Evolutionary conservation across 2,329 filamentous ascomycete genomes (phyloP), one percentile per base, ranked within the genome.

Genomic region (Tolypocladium capitatum): DNA sequence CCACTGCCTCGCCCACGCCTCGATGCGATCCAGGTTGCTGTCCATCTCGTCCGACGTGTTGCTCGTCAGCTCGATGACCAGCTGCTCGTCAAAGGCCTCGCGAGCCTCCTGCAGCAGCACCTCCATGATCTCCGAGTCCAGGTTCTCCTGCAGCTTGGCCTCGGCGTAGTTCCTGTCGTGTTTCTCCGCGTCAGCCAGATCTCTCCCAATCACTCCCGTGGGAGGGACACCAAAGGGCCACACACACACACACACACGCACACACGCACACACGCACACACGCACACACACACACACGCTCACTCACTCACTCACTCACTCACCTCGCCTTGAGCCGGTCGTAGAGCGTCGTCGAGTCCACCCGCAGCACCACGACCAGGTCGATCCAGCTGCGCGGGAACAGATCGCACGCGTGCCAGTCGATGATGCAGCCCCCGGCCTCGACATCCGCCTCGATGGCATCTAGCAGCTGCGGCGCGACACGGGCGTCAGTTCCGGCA

Each of bases 71-170:
- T 95, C 89, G 27, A 97, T 85, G 34, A 98, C 84, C 56, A 94
- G 86, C 61, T 92, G 81, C 64, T 85, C 80, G 47, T 87, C 85
- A 60, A 91, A 98, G 11, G 84, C 80, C 53, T 95, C 90, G 51
- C 81, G 74, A 31, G 92, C 92, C 70, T 98, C 92, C 56, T 95
- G 84, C 20, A 94, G 72, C 48, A 98, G 70, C 27, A 97, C 87
- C 61, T 95, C 85, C 83, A 98, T 97, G 61, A 98, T 97, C 70
- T 98, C 92, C 30, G 87, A 85, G 65, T 98, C 92, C 51, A 98
- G 72, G 62, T 98, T 98, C 66, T 97, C 92, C 64, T 97, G 86
- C 40, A 98, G 71, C 66, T 98, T 98, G 52, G 77, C 75, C 61
- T 92, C 86, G 52, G 79, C 75, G 64, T 96, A 96, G 52, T 87